A percentile compares a stretch with the other conserved stretches of the same genome.
These are phyloP conservation scores for Anastatica hierochuntica DNA, from an alignment of 345 rosid species.

Conservation along the genomic window DNA sequence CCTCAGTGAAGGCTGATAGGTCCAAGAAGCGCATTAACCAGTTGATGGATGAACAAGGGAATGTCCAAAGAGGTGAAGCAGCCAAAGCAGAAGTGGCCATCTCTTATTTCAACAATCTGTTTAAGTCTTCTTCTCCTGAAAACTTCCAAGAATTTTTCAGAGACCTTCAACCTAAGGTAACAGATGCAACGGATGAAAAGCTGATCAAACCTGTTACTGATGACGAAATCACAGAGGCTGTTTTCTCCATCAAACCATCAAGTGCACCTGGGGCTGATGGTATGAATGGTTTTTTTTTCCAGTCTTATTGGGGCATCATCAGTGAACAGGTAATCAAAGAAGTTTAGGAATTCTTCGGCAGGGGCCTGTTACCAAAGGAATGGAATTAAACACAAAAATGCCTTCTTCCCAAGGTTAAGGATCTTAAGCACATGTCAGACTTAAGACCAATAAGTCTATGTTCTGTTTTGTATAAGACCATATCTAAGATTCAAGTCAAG, in stretches of 20 bases:
- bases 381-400: no score
- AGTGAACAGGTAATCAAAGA: not conserved
- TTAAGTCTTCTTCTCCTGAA: not conserved
- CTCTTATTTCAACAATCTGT: not conserved
- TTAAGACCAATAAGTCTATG: not conserved
- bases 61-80: not conserved
- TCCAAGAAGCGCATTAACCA: not conserved
- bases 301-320: not conserved
- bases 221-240: not conserved
- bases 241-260: not conserved
- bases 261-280: not conserved
- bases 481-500: not conserved
- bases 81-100: not conserved
- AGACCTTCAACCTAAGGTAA: not conserved
- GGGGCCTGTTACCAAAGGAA: no score
- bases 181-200: no score
- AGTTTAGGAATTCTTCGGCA: not conserved
- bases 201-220: no score
- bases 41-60: not conserved
- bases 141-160: not conserved
- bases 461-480: not conserved
- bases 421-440: no score
- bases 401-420: not conserved
- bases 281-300: not conserved
- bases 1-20: not conserved